phyloP scores from a whole-genome alignment of 2,329 filamentous ascomycete genomes.

The Bertia moriformis region DNA sequence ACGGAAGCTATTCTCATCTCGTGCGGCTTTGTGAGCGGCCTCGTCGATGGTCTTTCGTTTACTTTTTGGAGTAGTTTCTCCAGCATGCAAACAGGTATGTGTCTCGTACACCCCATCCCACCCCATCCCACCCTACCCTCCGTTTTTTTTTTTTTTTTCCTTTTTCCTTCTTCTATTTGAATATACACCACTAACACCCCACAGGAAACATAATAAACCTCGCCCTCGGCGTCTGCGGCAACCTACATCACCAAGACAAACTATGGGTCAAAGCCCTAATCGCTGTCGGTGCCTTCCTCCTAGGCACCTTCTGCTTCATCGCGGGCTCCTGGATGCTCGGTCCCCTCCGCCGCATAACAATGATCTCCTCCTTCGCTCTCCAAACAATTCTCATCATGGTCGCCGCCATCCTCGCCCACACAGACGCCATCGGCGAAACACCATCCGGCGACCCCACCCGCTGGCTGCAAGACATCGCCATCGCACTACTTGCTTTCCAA shows the following conservation, averaged over 20 bases:
- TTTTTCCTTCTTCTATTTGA: too few relatives aligned
- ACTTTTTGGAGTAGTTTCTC: conserved; percentile 29
- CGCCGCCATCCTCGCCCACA: conserved; percentile 17
- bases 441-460: conserved; percentile 2
- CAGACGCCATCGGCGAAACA: conserved; percentile 12
- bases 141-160: too few relatives aligned
- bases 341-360: conserved; percentile 17
- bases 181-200: not conserved
- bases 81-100: conserved; percentile 28
- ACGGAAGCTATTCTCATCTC: not conserved
- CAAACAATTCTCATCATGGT: conserved; percentile 17
- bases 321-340: conserved; percentile 10
- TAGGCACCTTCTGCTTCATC: conserved; percentile 22
- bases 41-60: conserved; percentile 26
- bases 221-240: conserved; percentile 22
- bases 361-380: conserved; percentile 20
- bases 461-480: conserved; percentile 12
- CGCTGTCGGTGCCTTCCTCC: conserved; percentile 19
- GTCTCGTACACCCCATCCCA: not conserved
- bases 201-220: conserved; percentile 26
- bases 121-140: too few relatives aligned
- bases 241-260: conserved; percentile 19
- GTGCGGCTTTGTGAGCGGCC: conserved; percentile 8
- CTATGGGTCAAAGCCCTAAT: conserved; percentile 25
- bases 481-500: conserved; percentile 22